phyloP scores from a whole-genome alignment of 2,329 filamentous ascomycete genomes.

The Trichophyton verrucosum region DNA sequence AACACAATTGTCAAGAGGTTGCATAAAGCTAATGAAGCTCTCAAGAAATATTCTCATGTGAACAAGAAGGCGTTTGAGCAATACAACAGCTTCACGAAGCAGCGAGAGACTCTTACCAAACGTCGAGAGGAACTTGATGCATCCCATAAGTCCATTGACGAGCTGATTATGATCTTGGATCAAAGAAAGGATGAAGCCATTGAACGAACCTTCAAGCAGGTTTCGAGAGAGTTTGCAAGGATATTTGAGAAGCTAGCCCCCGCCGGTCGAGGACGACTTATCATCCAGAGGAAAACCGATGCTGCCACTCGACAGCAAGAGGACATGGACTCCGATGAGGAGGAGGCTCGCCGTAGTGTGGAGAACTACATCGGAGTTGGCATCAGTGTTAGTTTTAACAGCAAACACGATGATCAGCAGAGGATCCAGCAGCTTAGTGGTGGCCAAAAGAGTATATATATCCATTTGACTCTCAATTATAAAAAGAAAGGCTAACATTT shows the following conservation, averaged over 20 bases:
- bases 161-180: conserved; percentile 83
- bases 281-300: conserved; percentile 86
- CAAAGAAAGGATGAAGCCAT: conserved; percentile 96
- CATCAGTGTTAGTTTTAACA: conserved; percentile 97
- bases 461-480: neutral
- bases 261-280: conserved; percentile 75
- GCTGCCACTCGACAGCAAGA: conserved; percentile 50
- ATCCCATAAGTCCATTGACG: conserved; percentile 76
- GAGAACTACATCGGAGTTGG: conserved; percentile 95
- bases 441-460: conserved; percentile 79
- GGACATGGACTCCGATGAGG: conserved; percentile 52
- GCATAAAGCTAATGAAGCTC: conserved; percentile 78
- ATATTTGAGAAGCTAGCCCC: conserved; percentile 95
- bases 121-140: conserved; percentile 77
- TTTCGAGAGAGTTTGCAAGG: conserved; percentile 79
- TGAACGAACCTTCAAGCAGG: conserved; percentile 95
- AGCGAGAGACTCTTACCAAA: conserved; percentile 74
- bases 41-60: conserved; percentile 95
- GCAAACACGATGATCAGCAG: conserved; percentile 95
- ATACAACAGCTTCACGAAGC: conserved; percentile 91
- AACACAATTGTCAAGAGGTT: conserved; percentile 62
- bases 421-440: conserved; percentile 93
- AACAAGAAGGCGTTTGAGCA: conserved; percentile 99
- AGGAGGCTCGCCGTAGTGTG: conserved; percentile 50
- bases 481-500: neutral